phyloP scores from a whole-genome alignment of 2,329 filamentous ascomycete species.

The Cladosporium sp. region DNA sequence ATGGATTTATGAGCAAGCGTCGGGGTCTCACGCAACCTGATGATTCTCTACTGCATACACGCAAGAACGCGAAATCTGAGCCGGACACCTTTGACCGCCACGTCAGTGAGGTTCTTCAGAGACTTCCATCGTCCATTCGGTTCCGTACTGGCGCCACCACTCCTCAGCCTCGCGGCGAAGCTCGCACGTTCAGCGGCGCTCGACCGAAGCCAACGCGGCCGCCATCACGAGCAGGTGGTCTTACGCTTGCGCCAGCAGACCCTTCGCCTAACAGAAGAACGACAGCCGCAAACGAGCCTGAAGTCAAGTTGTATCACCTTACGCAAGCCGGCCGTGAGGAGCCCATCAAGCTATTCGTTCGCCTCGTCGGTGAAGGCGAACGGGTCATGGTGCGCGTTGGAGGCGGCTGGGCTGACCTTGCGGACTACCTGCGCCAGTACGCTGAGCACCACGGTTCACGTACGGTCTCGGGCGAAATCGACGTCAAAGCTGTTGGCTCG shows the following conservation, averaged over 20 bases:
- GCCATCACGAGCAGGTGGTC: conserved; percentile 21
- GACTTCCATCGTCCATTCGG: conserved; percentile 65
- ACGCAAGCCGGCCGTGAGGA: conserved; percentile 79
- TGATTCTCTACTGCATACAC: neutral
- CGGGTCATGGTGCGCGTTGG: conserved; percentile 97
- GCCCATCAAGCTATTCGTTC: conserved; percentile 92
- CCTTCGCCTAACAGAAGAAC: conserved; percentile 32
- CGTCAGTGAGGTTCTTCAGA: conserved; percentile 40
- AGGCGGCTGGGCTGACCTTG: conserved; percentile 96
- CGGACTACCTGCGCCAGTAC: conserved; percentile 92
- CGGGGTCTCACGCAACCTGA: neutral
- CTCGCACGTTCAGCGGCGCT: conserved; percentile 26
- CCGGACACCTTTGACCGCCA: conserved; percentile 54
- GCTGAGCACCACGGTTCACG: conserved; percentile 86
- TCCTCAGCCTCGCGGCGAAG: conserved; percentile 29
- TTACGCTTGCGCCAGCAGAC: conserved; percentile 43
- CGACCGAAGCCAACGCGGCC: conserved; percentile 26
- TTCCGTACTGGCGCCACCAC: conserved; percentile 57
- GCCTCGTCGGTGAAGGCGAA: conserved; percentile 88
- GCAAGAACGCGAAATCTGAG: conserved; percentile 7
- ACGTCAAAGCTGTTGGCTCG: conserved; percentile 52
- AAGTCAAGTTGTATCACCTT: conserved; percentile 91
- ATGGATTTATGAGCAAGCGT: conserved; percentile 20
- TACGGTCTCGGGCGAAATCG: conserved; percentile 60
- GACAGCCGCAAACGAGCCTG: conserved; percentile 44